These are phyloP conservation scores for Abrus precatorius DNA, from an alignment of 306 rosid genomes.

Conservation along the genomic window DNA sequence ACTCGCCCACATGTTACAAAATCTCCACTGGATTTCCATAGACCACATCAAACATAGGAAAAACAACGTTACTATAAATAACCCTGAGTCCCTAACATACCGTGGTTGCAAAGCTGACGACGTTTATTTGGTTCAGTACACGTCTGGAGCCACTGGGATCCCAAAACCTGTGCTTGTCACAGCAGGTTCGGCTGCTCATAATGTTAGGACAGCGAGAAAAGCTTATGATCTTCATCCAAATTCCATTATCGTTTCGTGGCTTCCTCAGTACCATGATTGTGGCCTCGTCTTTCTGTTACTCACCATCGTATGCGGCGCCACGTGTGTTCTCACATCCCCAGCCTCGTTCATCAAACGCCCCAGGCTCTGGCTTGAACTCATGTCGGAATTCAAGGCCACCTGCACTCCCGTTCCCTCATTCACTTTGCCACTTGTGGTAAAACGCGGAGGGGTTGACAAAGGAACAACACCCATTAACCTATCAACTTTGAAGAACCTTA, in stretches of 20 bases:
- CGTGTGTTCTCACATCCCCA: constrained; percentile 75
- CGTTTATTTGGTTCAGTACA: constrained; percentile 78
- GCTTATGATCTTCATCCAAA: constrained; percentile 85
- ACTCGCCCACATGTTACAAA: constrained; percentile 53
- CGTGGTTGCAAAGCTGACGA: constrained; percentile 66
- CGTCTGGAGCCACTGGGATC: constrained; percentile 79
- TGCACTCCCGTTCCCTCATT: constrained; percentile 89
- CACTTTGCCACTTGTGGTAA: constrained; percentile 70
- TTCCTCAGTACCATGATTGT: constrained; percentile 88
- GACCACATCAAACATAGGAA: constrained; percentile 46
- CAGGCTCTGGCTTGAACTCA: constrained; percentile 73
- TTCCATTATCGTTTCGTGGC: constrained; percentile 76
- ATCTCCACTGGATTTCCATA: constrained; percentile 63
- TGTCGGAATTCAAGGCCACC: constrained; percentile 71
- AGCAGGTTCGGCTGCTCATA: constrained; percentile 82
- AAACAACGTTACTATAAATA: background rate
- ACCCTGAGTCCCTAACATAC: constrained; percentile 26
- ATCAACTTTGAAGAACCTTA: constrained; percentile 61
- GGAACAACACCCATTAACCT: constrained; percentile 55
- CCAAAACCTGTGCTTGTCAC: constrained; percentile 84
- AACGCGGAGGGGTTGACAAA: constrained; percentile 62
- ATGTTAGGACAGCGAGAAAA: constrained; percentile 72
- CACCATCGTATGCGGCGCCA: constrained; percentile 74
- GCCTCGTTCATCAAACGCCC: constrained; percentile 66
- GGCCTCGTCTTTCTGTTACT: constrained; percentile 85